Percentiles rank a stretch among this genome's conserved stretches.
phyloP scores from a whole-genome alignment of 352 stramenopile genomes.

The Peronosclerospora sorghi region DNA sequence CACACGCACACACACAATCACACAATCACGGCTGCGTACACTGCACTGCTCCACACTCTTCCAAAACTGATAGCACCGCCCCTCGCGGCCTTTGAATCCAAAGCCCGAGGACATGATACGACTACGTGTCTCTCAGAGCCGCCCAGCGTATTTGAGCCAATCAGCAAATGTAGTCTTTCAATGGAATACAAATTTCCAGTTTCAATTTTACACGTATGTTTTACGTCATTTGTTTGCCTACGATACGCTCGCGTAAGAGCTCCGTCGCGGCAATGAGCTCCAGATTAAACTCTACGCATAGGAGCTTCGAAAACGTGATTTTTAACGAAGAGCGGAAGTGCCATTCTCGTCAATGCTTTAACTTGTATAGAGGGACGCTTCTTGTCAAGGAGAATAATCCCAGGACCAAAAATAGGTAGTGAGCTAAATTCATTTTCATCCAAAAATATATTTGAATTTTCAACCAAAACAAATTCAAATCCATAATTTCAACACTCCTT shows the following conservation, averaged over 20 bases:
- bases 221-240: too few relatives aligned
- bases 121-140: neutral
- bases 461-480: too few relatives aligned
- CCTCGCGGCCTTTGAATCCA: constrained; percentile 86
- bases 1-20: constrained; percentile 20
- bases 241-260: constrained; percentile 51
- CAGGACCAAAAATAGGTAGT: too few relatives aligned
- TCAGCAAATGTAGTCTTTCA: too few relatives aligned
- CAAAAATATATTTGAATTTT: too few relatives aligned
- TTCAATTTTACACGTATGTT: too few relatives aligned
- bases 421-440: too few relatives aligned
- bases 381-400: too few relatives aligned
- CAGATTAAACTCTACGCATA: constrained; percentile 46
- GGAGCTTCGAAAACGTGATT: constrained; percentile 47
- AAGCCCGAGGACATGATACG: constrained; percentile 89
- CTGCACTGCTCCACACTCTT: constrained; percentile 90
- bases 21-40: constrained; percentile 40
- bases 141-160: constrained; percentile 2
- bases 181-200: too few relatives aligned
- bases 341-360: constrained; percentile 6
- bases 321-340: constrained; percentile 70
- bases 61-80: constrained; percentile 91
- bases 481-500: too few relatives aligned
- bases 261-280: constrained; percentile 57
- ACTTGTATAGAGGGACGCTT: too few relatives aligned